Evolutionary conservation across 768 basidiomycete species (phyloP).

Genomic region (Saitozyma podzolica): DNA sequence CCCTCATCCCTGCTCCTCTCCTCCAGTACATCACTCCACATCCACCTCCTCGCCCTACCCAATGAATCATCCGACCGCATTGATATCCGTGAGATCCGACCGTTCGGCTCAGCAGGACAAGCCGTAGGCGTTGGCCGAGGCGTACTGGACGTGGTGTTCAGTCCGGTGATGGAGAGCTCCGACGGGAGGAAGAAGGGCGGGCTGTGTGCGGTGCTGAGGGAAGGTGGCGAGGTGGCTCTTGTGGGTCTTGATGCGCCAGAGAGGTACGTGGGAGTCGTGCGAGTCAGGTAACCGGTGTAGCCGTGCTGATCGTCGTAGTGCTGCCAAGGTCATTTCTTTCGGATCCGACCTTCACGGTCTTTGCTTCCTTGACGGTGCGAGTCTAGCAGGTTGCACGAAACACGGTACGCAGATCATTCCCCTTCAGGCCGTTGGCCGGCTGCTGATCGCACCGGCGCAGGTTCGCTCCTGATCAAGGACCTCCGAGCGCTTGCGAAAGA

Average conservation of each 20-base stretch:
- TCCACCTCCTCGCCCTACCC: too few species aligned
- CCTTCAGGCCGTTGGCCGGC: too few species aligned
- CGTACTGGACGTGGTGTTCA: constrained; percentile 15
- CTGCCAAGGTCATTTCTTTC: constrained; percentile 14
- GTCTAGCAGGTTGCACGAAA: constrained; percentile 11
- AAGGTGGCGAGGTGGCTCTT: constrained; percentile 14
- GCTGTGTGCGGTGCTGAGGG: constrained; percentile 15
- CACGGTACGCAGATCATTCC: constrained; percentile 6
- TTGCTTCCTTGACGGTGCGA: constrained; percentile 20
- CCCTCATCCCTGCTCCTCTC: too few species aligned
- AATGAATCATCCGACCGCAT: too few species aligned
- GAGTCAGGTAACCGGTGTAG: neutral
- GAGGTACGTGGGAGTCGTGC: constrained; percentile 5
- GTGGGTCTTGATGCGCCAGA: constrained; percentile 14
- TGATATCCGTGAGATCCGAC: too few species aligned
- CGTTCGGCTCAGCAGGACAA: too few species aligned
- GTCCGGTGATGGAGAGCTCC: constrained; percentile 5
- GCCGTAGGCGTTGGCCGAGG: neutral
- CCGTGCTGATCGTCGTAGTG: constrained; percentile 6
- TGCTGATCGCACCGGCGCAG: neutral
- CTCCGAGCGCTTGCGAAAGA: constrained; percentile 11
- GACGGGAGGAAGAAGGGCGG: constrained; percentile 18
- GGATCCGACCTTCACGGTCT: constrained; percentile 7
- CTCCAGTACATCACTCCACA: too few species aligned
- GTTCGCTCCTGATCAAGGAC: constrained; percentile 19